Percentiles rank a stretch among this genome's conserved stretches.
Evolutionary conservation across 2,329 filamentous ascomycete genomes (phyloP).

Genomic region (Coniochaeta sp.): DNA sequence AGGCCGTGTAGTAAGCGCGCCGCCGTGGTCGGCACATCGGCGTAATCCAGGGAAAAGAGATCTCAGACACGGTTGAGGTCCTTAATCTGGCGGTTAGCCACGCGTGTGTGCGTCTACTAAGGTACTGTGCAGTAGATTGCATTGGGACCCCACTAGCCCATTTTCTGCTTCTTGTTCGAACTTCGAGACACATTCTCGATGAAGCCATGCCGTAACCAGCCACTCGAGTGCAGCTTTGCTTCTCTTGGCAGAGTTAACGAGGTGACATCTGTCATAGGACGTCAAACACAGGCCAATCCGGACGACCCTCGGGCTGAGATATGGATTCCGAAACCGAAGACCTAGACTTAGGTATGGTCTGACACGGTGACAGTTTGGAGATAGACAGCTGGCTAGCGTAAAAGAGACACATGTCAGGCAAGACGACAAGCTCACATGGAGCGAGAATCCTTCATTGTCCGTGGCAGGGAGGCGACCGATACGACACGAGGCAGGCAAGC

Average conservation of each 20-base stretch:
- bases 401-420: too few species aligned
- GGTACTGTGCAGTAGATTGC: too few species aligned
- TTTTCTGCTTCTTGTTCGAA: neutral
- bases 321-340: neutral
- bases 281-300: neutral
- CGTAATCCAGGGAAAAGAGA: constrained; percentile 2
- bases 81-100: constrained; percentile 4
- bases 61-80: neutral
- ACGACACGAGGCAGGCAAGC: neutral
- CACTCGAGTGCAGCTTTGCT: neutral
- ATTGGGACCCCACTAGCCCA: neutral
- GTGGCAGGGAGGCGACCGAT: too few species aligned
- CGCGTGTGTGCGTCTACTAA: neutral
- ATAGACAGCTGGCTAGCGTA: too few species aligned
- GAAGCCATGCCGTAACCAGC: neutral
- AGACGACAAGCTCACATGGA: too few species aligned
- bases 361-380: neutral
- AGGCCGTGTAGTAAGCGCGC: neutral
- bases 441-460: too few species aligned
- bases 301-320: neutral
- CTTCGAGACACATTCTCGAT: neutral
- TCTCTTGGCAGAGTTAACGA: neutral
- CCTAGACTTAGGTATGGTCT: neutral
- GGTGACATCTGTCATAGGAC: neutral
- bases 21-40: neutral